Evolutionary conservation across 305 asterid species (phyloP).

Genomic region (Solanum hybrid): DNA sequence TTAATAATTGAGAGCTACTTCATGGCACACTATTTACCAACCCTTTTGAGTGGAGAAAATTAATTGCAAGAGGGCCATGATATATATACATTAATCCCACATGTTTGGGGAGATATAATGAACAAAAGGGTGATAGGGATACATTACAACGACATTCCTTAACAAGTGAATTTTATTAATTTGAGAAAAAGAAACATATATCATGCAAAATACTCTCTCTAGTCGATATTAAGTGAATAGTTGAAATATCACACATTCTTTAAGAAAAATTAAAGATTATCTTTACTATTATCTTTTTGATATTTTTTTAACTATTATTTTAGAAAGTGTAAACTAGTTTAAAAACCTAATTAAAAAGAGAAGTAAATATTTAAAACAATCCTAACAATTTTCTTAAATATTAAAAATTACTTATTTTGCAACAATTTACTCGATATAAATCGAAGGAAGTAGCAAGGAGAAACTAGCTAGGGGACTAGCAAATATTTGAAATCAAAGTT

Average conservation of each 20-base stretch:
- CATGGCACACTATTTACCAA: conserved; percentile 23
- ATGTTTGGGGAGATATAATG: background rate
- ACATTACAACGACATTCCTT: conserved; percentile 4
- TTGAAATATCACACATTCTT: background rate
- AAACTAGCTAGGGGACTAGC: background rate
- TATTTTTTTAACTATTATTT: background rate
- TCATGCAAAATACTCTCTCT: background rate
- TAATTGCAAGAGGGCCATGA: background rate
- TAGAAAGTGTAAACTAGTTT: background rate
- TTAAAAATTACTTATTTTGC: background rate
- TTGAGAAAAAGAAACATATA: background rate
- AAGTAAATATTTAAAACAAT: background rate
- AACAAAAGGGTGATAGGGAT: conserved; percentile 5
- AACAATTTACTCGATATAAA: background rate
- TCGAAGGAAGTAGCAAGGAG: background rate
- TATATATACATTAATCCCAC: background rate
- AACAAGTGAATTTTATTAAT: background rate
- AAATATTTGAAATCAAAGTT: background rate
- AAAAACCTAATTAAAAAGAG: background rate
- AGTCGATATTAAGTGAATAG: background rate
- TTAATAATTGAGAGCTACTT: background rate
- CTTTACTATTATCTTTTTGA: background rate
- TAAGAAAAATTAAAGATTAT: no score
- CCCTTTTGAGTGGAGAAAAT: conserved; percentile 1
- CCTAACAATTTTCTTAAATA: no score